A percentile compares a stretch with the other conserved stretches of the same genome.
phyloP scores from a whole-genome alignment of 306 rosid genomes.

The Potentilla sterilis region DNA sequence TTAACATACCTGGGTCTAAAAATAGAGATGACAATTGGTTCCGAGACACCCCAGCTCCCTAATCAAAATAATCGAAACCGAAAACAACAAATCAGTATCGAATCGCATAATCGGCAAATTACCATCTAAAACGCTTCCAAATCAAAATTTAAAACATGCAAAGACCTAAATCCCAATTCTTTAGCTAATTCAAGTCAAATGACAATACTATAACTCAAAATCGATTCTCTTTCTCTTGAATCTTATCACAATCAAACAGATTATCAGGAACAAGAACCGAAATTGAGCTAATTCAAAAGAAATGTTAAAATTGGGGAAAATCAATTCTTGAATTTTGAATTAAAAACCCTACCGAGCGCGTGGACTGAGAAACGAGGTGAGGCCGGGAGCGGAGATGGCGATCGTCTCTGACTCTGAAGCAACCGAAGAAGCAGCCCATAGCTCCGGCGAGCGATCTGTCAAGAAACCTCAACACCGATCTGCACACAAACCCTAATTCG shows the following conservation, averaged over 20 bases:
- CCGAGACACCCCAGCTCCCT: conserved; percentile 55
- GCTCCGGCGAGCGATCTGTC: conserved; percentile 51
- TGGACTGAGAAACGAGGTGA: conserved; percentile 32
- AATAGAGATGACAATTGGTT: conserved; percentile 57
- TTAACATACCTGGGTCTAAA: conserved; percentile 51
- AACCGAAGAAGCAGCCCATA: conserved; percentile 90
- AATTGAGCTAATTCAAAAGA: not conserved
- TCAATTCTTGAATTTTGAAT: conserved; percentile 6
- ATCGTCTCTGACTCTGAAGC: conserved; percentile 61
- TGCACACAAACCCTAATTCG: conserved; percentile 41
- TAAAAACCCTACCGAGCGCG: conserved; percentile 31
- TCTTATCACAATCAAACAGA: not conserved
- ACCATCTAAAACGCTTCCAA: conserved; percentile 6
- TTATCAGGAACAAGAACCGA: not conserved
- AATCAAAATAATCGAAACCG: conserved; percentile 14
- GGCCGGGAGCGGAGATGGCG: conserved; percentile 37
- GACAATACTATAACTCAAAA: not conserved
- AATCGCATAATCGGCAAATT: conserved; percentile 1
- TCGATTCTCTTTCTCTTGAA: not conserved
- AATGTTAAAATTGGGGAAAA: not conserved
- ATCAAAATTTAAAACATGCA: not conserved
- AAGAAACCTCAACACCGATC: conserved; percentile 55
- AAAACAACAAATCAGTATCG: conserved; percentile 11
- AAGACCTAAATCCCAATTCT: not conserved
- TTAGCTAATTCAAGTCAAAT: not conserved